Evolutionary conservation across 2,329 filamentous ascomycete genomes (phyloP), one percentile per base, ranked within the genome.

Genomic region (Cercospora zeae-maydis): DNA sequence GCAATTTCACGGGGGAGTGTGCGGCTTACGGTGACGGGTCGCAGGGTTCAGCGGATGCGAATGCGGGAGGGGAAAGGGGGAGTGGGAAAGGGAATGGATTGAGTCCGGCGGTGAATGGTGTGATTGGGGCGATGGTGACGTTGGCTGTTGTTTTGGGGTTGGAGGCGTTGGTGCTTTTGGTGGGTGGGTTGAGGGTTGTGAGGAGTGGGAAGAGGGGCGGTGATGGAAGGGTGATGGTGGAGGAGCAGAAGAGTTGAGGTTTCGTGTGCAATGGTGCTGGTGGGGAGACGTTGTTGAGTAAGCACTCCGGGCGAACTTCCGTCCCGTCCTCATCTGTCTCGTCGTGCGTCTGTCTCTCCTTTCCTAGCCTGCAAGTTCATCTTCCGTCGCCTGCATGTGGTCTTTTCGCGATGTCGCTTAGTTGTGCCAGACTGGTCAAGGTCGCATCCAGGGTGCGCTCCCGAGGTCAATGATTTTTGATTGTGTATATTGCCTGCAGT

Each of bases 61-160:
- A 69, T 21, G 72, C 69, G 39, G 72, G 74, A 16, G 65, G 69
- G 39, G 72, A 74, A 16, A 65, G 67, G 34, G 65, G 68, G 11
- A 72, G 64, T 9, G 49, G n/a, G 3, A 58, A 63, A 13, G 70
- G 72, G 5, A 75, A 75, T 59, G 82, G 84, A 8, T 80, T 96
- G 30, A 89, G 88, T 56, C 85, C 82, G 37, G 82, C 85, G 5
- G 86, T 93, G n/a, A 91, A 90, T 0, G 91, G 92, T 57, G 91
- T 93, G 4, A 92, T 96, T 71, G 87, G 87, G 36, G 87, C 87
- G 0, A 84, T 89, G 81, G 86, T 89, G 16, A 88, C 87, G 0
- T 74, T 90, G 39, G 86, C 80, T 24, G 85, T 88, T 10, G 78
- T 89, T n/a, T 69, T 88, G 47, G 84, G 83, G 0, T 59, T 85